A percentile compares a stretch with the other conserved stretches of the same genome.
Conservation (phyloP, 306 rosid species). For the Psophocarpus tetragonolobus region DNA sequence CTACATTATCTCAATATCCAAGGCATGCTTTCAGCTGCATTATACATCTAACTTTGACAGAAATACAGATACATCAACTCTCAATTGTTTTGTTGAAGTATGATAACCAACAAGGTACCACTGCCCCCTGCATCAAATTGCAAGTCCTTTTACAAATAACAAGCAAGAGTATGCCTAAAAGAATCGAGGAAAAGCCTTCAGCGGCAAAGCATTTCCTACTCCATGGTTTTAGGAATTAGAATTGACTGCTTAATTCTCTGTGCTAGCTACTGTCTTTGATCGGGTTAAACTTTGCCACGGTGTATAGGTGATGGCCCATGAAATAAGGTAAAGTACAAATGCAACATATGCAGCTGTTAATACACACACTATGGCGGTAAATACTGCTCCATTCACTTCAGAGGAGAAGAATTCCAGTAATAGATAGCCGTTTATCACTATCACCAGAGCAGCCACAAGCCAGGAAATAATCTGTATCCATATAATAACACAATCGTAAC, state of each 20-base stretch:
- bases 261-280: conserved; percentile 41
- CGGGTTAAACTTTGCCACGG: conserved; percentile 45
- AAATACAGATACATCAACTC: conserved; percentile 23
- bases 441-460: conserved; percentile 95
- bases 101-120: conserved; percentile 7
- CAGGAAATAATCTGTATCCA: conserved; percentile 64
- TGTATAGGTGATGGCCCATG: conserved; percentile 44
- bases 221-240: conserved; percentile 3
- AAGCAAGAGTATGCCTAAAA: conserved; percentile 27
- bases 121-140: conserved; percentile 17
- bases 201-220: conserved; percentile 17
- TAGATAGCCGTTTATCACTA: conserved; percentile 87
- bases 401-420: conserved; percentile 73
- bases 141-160: conserved; percentile 33
- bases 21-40: conserved; percentile 20
- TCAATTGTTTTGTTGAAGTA: conserved; percentile 24
- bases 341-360: conserved; percentile 67
- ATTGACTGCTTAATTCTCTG: conserved; percentile 47
- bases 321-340: conserved; percentile 75
- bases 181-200: conserved; percentile 19
- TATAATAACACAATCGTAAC: conserved; percentile 16
- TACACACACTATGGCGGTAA: conserved; percentile 36
- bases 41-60: conserved; percentile 31
- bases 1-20: conserved; percentile 23
- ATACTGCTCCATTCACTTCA: conserved; percentile 62